Percentiles rank a stretch among this genome's conserved stretches.
Evolutionary conservation across 106 monocot species (phyloP).

Genomic region (Allium cepa): DNA sequence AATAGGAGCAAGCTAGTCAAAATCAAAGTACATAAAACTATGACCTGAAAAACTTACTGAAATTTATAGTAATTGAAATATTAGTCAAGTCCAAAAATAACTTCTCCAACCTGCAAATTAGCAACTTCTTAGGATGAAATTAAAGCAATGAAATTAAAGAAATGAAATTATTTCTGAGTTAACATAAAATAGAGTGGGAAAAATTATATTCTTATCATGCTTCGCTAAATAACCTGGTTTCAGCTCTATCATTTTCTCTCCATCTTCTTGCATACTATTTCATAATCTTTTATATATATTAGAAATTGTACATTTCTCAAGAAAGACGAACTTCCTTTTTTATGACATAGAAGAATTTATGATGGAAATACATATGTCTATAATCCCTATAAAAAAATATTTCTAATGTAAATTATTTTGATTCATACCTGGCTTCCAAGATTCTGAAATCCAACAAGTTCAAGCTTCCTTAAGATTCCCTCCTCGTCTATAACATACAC

Average conservation of each 20-base stretch:
- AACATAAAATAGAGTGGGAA: too few relatives aligned
- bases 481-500: conserved; percentile 98
- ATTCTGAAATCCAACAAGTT: conserved; percentile 92
- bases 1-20: too few relatives aligned
- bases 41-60: conserved; percentile 50
- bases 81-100: conserved; percentile 94
- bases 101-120: conserved; percentile 74
- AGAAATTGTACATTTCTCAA: too few relatives aligned
- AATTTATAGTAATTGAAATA: conserved; percentile 96
- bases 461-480: conserved; percentile 90
- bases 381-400: too few relatives aligned
- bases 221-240: conserved; percentile 93
- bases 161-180: neutral
- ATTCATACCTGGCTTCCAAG: conserved; percentile 84
- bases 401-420: too few relatives aligned
- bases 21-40: too few relatives aligned
- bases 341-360: too few relatives aligned
- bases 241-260: conserved; percentile 85
- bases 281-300: too few relatives aligned
- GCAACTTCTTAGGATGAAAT: neutral
- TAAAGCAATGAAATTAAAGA: neutral
- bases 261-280: conserved; percentile 47
- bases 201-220: conserved; percentile 57
- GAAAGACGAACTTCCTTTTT: too few relatives aligned
- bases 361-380: too few relatives aligned